phyloP scores from a whole-genome alignment of 208 protist species.

The Zelonia costaricensis region DNA sequence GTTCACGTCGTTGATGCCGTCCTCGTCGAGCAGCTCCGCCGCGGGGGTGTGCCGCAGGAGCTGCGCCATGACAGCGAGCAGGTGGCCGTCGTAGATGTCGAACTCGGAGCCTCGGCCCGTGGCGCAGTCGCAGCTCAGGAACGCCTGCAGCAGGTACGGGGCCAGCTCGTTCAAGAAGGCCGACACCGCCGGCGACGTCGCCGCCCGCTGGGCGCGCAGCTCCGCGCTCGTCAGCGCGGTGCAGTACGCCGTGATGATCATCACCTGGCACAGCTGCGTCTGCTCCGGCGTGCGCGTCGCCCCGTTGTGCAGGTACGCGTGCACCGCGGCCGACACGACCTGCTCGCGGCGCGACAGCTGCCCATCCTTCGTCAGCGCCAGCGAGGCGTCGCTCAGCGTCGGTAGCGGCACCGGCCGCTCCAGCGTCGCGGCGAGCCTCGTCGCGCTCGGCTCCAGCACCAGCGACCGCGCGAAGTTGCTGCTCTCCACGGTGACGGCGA shows the following conservation, averaged over 20 bases:
- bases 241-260: slow-evolving; percentile 67
- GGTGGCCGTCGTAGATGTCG: slow-evolving; percentile 79
- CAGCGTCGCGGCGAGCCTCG: slow-evolving; percentile 41
- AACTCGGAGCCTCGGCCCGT: slow-evolving; percentile 62
- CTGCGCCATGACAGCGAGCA: slow-evolving; percentile 57
- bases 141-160: slow-evolving; percentile 54
- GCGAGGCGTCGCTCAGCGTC: slow-evolving; percentile 29
- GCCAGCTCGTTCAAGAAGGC: slow-evolving; percentile 62
- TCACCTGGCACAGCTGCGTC: slow-evolving; percentile 57
- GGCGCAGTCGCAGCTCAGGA: slow-evolving; percentile 42
- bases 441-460: slow-evolving; percentile 44
- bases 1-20: slow-evolving; percentile 49
- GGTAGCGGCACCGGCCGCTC: slow-evolving; percentile 49
- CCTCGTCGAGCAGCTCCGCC: slow-evolving; percentile 64
- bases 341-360: slow-evolving; percentile 65
- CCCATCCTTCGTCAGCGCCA: slow-evolving; percentile 40
- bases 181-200: slow-evolving; percentile 28
- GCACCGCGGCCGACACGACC: slow-evolving; percentile 58
- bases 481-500: slow-evolving; percentile 73
- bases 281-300: slow-evolving; percentile 28
- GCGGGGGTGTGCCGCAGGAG: slow-evolving; percentile 39
- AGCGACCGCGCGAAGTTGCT: slow-evolving; percentile 58
- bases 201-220: slow-evolving; percentile 60
- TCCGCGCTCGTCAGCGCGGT: slow-evolving; percentile 39
- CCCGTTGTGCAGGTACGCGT: slow-evolving; percentile 53